phyloP scores from a whole-genome alignment of 495 filamentous ascomycete species.

The Talaromyces adpressus region DNA sequence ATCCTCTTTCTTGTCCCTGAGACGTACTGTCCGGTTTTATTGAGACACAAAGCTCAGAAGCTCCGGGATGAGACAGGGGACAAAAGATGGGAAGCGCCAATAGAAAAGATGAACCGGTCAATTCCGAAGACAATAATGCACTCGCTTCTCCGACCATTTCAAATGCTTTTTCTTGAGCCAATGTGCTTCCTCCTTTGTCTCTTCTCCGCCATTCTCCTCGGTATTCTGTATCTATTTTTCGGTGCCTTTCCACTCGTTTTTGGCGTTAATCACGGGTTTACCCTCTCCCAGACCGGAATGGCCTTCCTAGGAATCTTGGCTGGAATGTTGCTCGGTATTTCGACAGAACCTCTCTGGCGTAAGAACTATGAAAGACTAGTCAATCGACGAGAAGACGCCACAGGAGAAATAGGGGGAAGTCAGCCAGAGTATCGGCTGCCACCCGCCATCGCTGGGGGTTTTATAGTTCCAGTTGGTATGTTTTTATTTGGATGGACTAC shows the following conservation, averaged over 20 bases:
- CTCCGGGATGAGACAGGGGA: conserved; percentile 53
- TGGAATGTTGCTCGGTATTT: conserved; percentile 51
- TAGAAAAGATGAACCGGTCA: too few species aligned
- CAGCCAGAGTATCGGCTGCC: conserved; percentile 20
- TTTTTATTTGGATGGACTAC: conserved; percentile 45
- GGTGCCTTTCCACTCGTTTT: conserved; percentile 73
- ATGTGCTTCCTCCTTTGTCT: conserved; percentile 64
- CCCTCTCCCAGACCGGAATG: conserved; percentile 58
- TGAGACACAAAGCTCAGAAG: conserved; percentile 53
- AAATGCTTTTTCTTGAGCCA: conserved; percentile 63
- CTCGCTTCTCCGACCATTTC: conserved; percentile 60
- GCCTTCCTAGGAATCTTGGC: conserved; percentile 61
- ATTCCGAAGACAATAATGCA: too few species aligned
- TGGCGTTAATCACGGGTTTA: conserved; percentile 55
- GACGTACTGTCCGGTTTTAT: conserved; percentile 60
- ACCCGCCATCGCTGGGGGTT: conserved; percentile 36
- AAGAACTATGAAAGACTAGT: conserved; percentile 45
- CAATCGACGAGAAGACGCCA: conserved; percentile 31
- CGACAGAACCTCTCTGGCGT: conserved; percentile 56
- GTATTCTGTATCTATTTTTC: conserved; percentile 73
- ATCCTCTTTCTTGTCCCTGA: conserved; percentile 62
- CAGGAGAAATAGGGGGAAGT: conserved; percentile 36
- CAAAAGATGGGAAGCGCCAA: conserved; percentile 9
- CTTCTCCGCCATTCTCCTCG: conserved; percentile 61
- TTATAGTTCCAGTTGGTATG: conserved; percentile 34